Percentiles rank a stretch among this genome's conserved stretches.
phyloP scores from a whole-genome alignment of 768 basidiomycete species.

The Tubosaeta sp. region DNA sequence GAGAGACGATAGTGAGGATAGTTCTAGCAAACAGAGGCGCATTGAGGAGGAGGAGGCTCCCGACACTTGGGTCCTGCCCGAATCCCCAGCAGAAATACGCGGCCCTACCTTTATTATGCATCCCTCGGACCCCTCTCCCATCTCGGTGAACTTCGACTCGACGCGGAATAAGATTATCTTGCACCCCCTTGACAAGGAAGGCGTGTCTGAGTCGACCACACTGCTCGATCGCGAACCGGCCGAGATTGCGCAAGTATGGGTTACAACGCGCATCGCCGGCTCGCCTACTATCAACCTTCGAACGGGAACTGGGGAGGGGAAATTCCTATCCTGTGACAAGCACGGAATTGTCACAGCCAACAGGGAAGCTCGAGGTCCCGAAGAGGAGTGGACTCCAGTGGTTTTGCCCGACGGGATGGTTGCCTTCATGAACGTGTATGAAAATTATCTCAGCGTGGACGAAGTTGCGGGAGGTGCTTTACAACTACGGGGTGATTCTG shows the following conservation, averaged over 20 bases:
- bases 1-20: conserved; percentile 47
- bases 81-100: conserved; percentile 66
- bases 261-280: conserved; percentile 80
- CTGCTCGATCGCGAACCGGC: conserved; percentile 67
- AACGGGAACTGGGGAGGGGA: conserved; percentile 82
- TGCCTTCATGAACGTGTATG: conserved; percentile 84
- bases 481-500: conserved; percentile 77
- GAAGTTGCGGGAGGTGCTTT: conserved; percentile 82
- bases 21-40: conserved; percentile 42
- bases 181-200: conserved; percentile 58
- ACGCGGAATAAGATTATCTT: conserved; percentile 72
- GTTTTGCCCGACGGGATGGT: conserved; percentile 81
- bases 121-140: conserved; percentile 74
- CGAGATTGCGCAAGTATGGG: conserved; percentile 90
- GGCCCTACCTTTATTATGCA: conserved; percentile 86
- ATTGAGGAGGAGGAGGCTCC: conserved; percentile 59
- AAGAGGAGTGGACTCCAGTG: conserved; percentile 92
- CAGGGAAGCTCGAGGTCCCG: conserved; percentile 85
- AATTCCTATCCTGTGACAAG: conserved; percentile 85
- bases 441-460: conserved; percentile 82
- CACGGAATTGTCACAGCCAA: conserved; percentile 82
- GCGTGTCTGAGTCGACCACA: conserved; percentile 38
- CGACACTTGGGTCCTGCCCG: conserved; percentile 78
- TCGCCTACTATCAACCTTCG: conserved; percentile 82
- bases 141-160: conserved; percentile 73